Evolutionary conservation across 257 asterid genomes (phyloP), one percentile per base, ranked within the genome.

Genomic region (Datura wrightii): DNA sequence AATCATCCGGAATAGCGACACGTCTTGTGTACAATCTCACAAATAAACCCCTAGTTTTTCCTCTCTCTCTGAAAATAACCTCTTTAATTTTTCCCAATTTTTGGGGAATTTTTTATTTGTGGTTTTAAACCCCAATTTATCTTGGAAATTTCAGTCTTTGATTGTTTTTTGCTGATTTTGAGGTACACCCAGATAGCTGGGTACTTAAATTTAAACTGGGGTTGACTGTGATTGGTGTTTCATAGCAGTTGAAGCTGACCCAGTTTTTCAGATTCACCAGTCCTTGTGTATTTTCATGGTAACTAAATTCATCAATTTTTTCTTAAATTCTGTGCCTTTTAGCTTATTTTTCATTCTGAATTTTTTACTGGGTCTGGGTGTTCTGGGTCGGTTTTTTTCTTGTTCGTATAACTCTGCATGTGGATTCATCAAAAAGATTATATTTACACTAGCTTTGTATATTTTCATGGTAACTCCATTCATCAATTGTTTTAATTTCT

Each of bases 21-120:
- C 84, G 46, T 85, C 86, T 90, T 86, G 89, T 86, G 90, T 89
- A 87, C 91, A 91, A 90, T 92, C 90, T 81, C 79, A 71, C 89
- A 37, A 87, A 14, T 87, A 81, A 87, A 91, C 70, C 90, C 93
- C 89, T 91, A 85, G 82, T 82, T 85, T 83, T 83, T 42, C 31
- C 31, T 24, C 31, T 24, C 31, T 24, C 31, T 24, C 31, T 24
- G 31, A 24, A 24, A 24, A 24, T 24, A 24, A 24, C 31, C 31
- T 24, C 31, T 39, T 56, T 63, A 31, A 10, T 36, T 36, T 87
- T 70, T 87, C 6, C 69, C 58, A 16, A 15, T 46, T 2, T 19
- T 10, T 48, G 24, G 24, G 9, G 39, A 24, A 24, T 24, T 24
- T 18, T 50, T 66, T 3, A n/a, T 44, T 69, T 19, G 74, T 55